A percentile compares a stretch with the other conserved stretches of the same genome.
These are phyloP conservation scores for Kalmanozyma brasiliensis DNA, from an alignment of 1,284 basidiomycete species.

Conservation along the genomic window DNA sequence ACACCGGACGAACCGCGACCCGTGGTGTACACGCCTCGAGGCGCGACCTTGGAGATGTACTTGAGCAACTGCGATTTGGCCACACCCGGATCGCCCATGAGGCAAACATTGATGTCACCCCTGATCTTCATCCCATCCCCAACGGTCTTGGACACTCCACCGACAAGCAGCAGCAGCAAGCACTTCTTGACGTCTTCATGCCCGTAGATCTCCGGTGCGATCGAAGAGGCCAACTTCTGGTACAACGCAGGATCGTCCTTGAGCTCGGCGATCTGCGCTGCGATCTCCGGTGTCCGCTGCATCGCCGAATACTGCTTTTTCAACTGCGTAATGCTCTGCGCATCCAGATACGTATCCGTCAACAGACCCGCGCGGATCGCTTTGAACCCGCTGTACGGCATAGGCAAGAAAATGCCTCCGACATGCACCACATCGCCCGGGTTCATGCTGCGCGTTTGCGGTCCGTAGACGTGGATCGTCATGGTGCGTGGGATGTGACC, in stretches of 20 bases:
- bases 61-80: conserved; percentile 98
- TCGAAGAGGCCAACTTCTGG: conserved; percentile 78
- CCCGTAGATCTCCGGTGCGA: conserved; percentile 98
- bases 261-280: conserved; percentile 77
- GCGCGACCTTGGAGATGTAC: conserved; percentile 98
- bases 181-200: conserved; percentile 99
- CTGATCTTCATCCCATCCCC: conserved; percentile 99
- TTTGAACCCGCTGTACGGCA: conserved; percentile 87
- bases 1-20: conserved; percentile 98
- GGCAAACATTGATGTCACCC: conserved; percentile 95
- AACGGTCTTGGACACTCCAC: conserved; percentile 92
- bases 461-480: conserved; percentile 93
- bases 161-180: conserved; percentile 89
- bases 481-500: conserved; percentile 98
- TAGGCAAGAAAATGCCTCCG: conserved; percentile 87
- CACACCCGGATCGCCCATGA: conserved; percentile 99
- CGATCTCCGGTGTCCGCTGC: conserved; percentile 88
- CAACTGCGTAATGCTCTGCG: conserved; percentile 88
- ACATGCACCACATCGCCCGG: conserved; percentile 96
- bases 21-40: conserved; percentile 96
- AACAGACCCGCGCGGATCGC: conserved; percentile 91
- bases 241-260: conserved; percentile 82
- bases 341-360: conserved; percentile 96
- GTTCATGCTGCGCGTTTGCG: conserved; percentile 87
- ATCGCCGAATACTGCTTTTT: conserved; percentile 98